Base-by-base conservation (phyloP, 352 stramenopile species). In the Globisporangium nagaii region DNA sequence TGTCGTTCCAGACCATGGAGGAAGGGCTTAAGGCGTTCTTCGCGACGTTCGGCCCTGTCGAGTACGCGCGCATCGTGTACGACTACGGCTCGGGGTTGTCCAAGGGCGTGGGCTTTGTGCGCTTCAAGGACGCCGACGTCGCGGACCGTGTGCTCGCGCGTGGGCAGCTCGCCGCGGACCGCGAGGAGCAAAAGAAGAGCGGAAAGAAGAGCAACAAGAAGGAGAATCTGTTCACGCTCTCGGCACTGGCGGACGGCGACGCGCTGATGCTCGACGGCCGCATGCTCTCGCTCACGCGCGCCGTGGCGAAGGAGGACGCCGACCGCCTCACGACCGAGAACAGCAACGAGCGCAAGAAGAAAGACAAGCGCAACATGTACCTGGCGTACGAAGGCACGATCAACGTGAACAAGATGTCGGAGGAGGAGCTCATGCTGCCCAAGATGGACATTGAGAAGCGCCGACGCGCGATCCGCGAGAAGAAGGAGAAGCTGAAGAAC, bases 301-400 rank as follows among this genome's bases (percentile, higher is more conserved):
- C 80, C 25, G 79, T 93, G 34, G 75, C 69, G 13, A 91, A 91
- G 58, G 71, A 72, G 9, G 79, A 93, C 40, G 84, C 84, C 7
- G 73, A 76, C 20, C 73, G 79, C 1, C 58, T 93, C 17, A 63
- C 73, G 42, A 62, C 66, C 5, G 68, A 69, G 43, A 68, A 68
- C 40, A 86, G 83, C 58, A 71, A 76, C 45, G 75, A 89, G 35
- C 71, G 69, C 45, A 68, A 71, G 39, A 70, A 73, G 20, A 93
- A 95, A 50, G 96, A 99, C 75, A 96, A 97, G 65, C 90, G 96
- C 53, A 98, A 98, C 64, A 63, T 98, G 61, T 98, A 98, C 67
- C 61, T 99, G 50, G 90, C 94, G 30, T 92, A 96, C 60, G 96
- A 98, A 72, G 95, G 93, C 42, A 91, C 91, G 53, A 91, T 99